These are phyloP conservation scores for Geotrichum cucujoidarum DNA, from an alignment of 1,139 yeast species.

Conservation along the genomic window DNA sequence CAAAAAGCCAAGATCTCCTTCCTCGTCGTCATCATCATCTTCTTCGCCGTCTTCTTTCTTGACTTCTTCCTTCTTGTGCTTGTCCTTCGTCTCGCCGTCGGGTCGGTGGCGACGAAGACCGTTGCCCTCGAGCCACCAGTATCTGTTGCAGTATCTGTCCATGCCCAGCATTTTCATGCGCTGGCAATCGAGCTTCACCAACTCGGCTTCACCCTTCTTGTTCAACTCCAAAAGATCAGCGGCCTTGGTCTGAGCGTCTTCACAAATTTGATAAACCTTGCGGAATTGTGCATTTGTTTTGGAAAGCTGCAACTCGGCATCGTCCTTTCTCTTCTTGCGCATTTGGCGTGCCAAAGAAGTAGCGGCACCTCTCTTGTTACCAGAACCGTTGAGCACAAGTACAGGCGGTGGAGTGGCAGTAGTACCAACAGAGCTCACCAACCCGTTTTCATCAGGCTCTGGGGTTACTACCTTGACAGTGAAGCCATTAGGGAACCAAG, in stretches of 20 bases:
- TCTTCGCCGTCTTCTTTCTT: constrained; percentile 21
- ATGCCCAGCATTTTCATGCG: constrained; percentile 72
- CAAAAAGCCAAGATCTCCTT: constrained; percentile 49
- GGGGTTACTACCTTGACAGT: constrained; percentile 14
- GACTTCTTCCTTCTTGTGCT: constrained; percentile 10
- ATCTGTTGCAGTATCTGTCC: constrained; percentile 78
- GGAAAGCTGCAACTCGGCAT: constrained; percentile 51
- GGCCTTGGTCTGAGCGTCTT: constrained; percentile 20
- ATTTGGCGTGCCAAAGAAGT: constrained; percentile 22
- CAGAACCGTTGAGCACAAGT: constrained; percentile 11
- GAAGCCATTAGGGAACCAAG: constrained; percentile 25
- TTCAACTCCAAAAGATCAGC: constrained; percentile 24
- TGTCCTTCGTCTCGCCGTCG: constrained; percentile 39
- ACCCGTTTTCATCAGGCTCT: constrained; percentile 3
- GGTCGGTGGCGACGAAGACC: constrained; percentile 45
- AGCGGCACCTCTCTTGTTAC: constrained; percentile 21
- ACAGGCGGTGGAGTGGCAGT: constrained; percentile 8
- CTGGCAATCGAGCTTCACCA: constrained; percentile 56
- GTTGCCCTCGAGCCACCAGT: constrained; percentile 92
- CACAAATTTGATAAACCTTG: constrained; percentile 38
- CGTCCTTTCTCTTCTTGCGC: constrained; percentile 37
- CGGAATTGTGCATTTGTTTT: constrained; percentile 46
- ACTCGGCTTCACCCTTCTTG: constrained; percentile 38
- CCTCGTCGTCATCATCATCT: constrained; percentile 40
- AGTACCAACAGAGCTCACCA: constrained; percentile 4